Conservation (phyloP, 768 basidiomycete genomes). For the Cystoderma amianthinum region DNA sequence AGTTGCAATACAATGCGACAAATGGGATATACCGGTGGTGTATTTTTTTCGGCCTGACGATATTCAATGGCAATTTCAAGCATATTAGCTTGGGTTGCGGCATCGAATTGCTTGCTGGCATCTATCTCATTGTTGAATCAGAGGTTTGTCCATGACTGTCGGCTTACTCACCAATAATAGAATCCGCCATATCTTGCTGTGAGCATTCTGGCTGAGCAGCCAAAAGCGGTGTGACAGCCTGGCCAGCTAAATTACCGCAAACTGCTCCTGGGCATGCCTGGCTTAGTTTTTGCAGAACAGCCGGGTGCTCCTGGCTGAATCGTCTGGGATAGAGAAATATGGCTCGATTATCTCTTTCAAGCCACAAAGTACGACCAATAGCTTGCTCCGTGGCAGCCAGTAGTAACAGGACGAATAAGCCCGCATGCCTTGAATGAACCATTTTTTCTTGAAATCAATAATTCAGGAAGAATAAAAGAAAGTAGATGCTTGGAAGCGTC, state of each 20-base stretch:
- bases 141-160: neutral
- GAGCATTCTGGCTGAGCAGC: slow-evolving; percentile 46
- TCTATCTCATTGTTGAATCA: slow-evolving; percentile 20
- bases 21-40: slow-evolving; percentile 36
- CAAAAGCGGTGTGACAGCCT: slow-evolving; percentile 43
- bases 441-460: slow-evolving; percentile 12
- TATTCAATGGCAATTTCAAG: slow-evolving; percentile 45
- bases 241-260: slow-evolving; percentile 42
- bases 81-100: slow-evolving; percentile 42
- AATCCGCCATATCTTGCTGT: slow-evolving; percentile 52
- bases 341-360: slow-evolving; percentile 39
- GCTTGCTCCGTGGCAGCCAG: slow-evolving; percentile 21
- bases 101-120: slow-evolving; percentile 45
- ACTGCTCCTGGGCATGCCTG: slow-evolving; percentile 40
- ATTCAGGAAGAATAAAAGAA: slow-evolving; percentile 5
- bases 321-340: slow-evolving; percentile 44
- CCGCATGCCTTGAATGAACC: slow-evolving; percentile 18
- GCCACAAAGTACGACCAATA: slow-evolving; percentile 35
- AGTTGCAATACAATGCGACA: neutral
- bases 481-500: slow-evolving; percentile 2
- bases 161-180: slow-evolving; percentile 39
- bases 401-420: slow-evolving; percentile 16
- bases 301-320: slow-evolving; percentile 44
- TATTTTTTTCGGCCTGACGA: slow-evolving; percentile 54
- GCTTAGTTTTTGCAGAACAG: slow-evolving; percentile 35